These are phyloP conservation scores for Pleurotus giganteus DNA, from an alignment of 768 basidiomycete species.

Conservation along the genomic window DNA sequence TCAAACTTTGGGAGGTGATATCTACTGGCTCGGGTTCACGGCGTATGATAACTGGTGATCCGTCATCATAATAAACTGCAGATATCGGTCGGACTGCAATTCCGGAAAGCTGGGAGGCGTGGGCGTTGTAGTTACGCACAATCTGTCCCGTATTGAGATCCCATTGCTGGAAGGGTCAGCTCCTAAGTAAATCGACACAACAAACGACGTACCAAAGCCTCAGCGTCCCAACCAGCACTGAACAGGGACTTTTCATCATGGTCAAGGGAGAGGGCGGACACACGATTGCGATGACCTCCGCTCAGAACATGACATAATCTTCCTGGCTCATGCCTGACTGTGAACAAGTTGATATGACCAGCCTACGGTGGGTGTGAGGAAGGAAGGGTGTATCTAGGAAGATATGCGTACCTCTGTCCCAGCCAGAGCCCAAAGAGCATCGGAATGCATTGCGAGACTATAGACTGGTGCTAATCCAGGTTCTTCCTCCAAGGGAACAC, in stretches of 20 bases:
- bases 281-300: conserved; percentile 69
- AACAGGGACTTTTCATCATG: conserved; percentile 84
- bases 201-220: conserved; percentile 63
- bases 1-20: not conserved
- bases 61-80: conserved; percentile 30
- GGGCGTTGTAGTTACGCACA: conserved; percentile 73
- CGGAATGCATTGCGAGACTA: conserved; percentile 87
- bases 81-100: conserved; percentile 71
- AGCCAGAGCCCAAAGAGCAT: conserved; percentile 89
- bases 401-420: conserved; percentile 72
- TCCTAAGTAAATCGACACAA: conserved; percentile 9
- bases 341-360: conserved; percentile 92
- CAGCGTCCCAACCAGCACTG: conserved; percentile 94
- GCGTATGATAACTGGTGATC: conserved; percentile 14
- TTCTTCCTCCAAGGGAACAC: conserved; percentile 44
- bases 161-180: conserved; percentile 73
- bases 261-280: conserved; percentile 81
- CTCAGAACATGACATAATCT: conserved; percentile 67
- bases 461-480: conserved; percentile 70
- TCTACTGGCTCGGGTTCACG: not conserved
- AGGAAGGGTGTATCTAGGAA: conserved; percentile 12
- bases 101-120: conserved; percentile 82
- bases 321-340: conserved; percentile 90
- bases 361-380: conserved; percentile 41
- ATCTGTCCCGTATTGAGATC: conserved; percentile 89